Evolutionary conservation across 169 alveolate species (phyloP).

Genomic region (Babesia bovis): DNA sequence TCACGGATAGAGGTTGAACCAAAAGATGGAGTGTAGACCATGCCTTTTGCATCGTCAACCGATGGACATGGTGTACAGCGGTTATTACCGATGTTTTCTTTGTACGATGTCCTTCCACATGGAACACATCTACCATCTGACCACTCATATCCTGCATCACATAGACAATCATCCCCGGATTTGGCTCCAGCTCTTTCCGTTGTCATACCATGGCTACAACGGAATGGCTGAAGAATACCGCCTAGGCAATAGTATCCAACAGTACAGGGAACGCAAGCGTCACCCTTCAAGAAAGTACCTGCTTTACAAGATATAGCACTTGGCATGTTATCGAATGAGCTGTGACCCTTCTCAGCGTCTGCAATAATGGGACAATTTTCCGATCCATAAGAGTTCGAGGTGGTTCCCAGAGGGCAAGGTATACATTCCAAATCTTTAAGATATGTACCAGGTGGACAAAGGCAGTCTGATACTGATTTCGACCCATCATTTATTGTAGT

Average conservation of each 20-base stretch:
- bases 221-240: slow-evolving; percentile 21
- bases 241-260: slow-evolving; percentile 58
- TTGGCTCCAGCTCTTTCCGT: slow-evolving; percentile 33
- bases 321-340: slow-evolving; percentile 8
- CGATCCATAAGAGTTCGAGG: slow-evolving; percentile 56
- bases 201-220: slow-evolving; percentile 46
- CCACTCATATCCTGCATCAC: slow-evolving; percentile 76
- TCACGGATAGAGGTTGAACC: slow-evolving; percentile 55
- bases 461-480: slow-evolving; percentile 52
- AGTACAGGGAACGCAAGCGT: slow-evolving; percentile 63
- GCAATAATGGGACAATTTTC: slow-evolving; percentile 34
- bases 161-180: slow-evolving; percentile 54
- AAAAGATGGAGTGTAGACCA: slow-evolving; percentile 50
- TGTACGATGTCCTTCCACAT: slow-evolving; percentile 38
- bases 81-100: slow-evolving; percentile 41
- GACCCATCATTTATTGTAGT: slow-evolving; percentile 67
- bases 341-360: neutral
- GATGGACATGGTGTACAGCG: slow-evolving; percentile 49
- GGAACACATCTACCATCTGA: slow-evolving; percentile 47
- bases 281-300: slow-evolving; percentile 64
- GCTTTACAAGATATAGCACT: slow-evolving; percentile 62
- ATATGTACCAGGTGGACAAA: slow-evolving; percentile 70
- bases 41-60: slow-evolving; percentile 4
- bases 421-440: slow-evolving; percentile 60
- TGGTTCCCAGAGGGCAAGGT: slow-evolving; percentile 70